Conservation (phyloP, 1,139 yeast genomes). For the Suhomyces coccinellae region DNA sequence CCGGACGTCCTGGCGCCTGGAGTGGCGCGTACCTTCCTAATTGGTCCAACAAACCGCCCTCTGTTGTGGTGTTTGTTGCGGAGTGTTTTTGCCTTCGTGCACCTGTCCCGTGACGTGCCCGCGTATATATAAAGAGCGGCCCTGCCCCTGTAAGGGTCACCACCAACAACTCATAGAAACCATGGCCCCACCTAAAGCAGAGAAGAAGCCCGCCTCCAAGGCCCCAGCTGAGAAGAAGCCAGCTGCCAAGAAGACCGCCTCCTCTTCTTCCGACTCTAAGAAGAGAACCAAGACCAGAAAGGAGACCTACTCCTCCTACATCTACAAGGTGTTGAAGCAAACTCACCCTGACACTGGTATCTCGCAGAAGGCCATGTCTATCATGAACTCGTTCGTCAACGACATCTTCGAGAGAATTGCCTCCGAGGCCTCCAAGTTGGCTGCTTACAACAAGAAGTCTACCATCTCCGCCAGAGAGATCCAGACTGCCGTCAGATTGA, state of each 20-base stretch:
- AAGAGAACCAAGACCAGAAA: constrained; percentile 97
- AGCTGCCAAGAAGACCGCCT: constrained; percentile 90
- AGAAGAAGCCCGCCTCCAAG: constrained; percentile 98
- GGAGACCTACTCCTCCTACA: constrained; percentile 98
- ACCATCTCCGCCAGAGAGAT: constrained; percentile 99
- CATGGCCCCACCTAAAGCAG: constrained; percentile 94
- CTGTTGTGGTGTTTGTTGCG: not conserved
- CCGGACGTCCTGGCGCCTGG: not conserved
- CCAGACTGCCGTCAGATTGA: constrained; percentile 98
- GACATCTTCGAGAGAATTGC: constrained; percentile 96
- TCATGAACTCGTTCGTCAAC: constrained; percentile 98
- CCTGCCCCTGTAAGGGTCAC: not conserved
- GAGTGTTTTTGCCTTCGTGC: not conserved
- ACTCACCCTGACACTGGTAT: constrained; percentile 99
- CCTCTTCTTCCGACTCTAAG: constrained; percentile 69
- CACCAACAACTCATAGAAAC: not conserved
- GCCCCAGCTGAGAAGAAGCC: constrained; percentile 98
- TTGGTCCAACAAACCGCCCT: not conserved
- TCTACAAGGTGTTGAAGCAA: constrained; percentile 97
- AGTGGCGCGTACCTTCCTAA: constrained; percentile 8
- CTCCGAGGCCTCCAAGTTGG: constrained; percentile 97
- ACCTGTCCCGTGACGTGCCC: constrained; percentile 5
- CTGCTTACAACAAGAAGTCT: constrained; percentile 99
- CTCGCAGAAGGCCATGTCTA: constrained; percentile 98
- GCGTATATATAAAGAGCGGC: constrained; percentile 9